These are phyloP conservation scores for Pharnaceum exiguum DNA, from an alignment of 148 eudicot species.

Conservation along the genomic window DNA sequence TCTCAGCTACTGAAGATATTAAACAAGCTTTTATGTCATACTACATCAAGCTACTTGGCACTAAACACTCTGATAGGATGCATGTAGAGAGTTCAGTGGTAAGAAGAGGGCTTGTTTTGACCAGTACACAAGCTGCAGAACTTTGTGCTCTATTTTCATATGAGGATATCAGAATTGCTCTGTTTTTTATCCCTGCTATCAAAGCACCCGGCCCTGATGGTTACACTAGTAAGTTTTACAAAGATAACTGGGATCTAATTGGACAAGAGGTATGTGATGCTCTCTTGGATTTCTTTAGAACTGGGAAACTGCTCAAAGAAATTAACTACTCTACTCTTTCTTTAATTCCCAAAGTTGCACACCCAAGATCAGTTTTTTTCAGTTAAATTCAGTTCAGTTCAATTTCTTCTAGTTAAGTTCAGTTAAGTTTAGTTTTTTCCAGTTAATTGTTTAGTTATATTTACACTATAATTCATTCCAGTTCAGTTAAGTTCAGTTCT, in stretches of 20 bases:
- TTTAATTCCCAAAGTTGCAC: not conserved
- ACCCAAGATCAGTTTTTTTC: not conserved
- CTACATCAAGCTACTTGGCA: too few relatives aligned
- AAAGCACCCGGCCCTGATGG: constrained; percentile 1
- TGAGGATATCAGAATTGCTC: not conserved
- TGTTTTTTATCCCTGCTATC: not conserved
- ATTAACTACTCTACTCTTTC: not conserved
- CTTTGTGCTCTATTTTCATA: not conserved
- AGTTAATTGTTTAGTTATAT: too few relatives aligned
- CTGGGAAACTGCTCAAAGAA: not conserved
- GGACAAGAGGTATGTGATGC: not conserved
- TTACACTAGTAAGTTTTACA: not conserved
- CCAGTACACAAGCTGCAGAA: not conserved
- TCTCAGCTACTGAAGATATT: too few relatives aligned
- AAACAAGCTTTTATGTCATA: too few relatives aligned
- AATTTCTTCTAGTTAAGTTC: too few relatives aligned
- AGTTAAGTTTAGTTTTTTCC: too few relatives aligned
- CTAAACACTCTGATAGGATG: too few relatives aligned
- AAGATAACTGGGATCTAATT: not conserved
- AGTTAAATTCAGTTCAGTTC: too few relatives aligned
- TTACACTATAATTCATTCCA: too few relatives aligned
- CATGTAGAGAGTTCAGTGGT: too few relatives aligned
- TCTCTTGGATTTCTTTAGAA: not conserved
- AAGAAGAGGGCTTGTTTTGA: not conserved
- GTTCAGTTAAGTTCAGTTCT: too few relatives aligned